A percentile compares a stretch with the other conserved stretches of the same genome.
Conservation (phyloP, 768 basidiomycete genomes). For the Termitomyces bulborhizus region DNA sequence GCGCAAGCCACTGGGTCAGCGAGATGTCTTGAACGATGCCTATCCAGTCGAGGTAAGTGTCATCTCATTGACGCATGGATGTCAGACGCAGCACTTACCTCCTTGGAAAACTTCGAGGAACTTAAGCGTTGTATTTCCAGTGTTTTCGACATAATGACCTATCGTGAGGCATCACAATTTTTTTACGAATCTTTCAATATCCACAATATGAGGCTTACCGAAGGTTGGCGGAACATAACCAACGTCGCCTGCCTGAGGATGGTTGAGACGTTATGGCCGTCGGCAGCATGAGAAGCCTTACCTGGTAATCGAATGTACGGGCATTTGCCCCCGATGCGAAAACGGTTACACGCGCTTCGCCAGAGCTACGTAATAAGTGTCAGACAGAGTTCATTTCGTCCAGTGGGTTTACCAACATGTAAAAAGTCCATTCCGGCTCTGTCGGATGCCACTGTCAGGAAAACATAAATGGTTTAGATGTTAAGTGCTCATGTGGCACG, state of each 20-base stretch:
- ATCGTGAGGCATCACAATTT: background rate
- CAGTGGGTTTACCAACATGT: conserved; percentile 32
- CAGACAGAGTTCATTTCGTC: background rate
- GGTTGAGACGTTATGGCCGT: background rate
- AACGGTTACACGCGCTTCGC: conserved; percentile 22
- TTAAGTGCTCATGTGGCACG: background rate
- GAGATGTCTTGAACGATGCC: conserved; percentile 47
- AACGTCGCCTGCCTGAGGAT: conserved; percentile 29
- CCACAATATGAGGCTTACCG: conserved; percentile 15
- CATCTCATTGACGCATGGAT: background rate
- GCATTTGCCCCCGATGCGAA: conserved; percentile 56
- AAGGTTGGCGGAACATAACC: conserved; percentile 32
- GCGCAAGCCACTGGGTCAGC: conserved; percentile 55
- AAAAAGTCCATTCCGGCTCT: conserved; percentile 60
- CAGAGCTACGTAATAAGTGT: conserved; percentile 26
- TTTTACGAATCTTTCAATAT: background rate
- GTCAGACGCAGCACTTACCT: conserved; percentile 21
- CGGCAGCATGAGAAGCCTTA: background rate
- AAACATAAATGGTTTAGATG: background rate
- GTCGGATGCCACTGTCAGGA: conserved; percentile 61
- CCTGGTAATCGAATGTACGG: conserved; percentile 27
- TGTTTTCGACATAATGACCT: conserved; percentile 69
- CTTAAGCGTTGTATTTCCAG: conserved; percentile 48
- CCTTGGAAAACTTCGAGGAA: conserved; percentile 62
- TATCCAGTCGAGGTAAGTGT: background rate